phyloP scores from a whole-genome alignment of 768 basidiomycete genomes.

The Termitomyces sp. region DNA sequence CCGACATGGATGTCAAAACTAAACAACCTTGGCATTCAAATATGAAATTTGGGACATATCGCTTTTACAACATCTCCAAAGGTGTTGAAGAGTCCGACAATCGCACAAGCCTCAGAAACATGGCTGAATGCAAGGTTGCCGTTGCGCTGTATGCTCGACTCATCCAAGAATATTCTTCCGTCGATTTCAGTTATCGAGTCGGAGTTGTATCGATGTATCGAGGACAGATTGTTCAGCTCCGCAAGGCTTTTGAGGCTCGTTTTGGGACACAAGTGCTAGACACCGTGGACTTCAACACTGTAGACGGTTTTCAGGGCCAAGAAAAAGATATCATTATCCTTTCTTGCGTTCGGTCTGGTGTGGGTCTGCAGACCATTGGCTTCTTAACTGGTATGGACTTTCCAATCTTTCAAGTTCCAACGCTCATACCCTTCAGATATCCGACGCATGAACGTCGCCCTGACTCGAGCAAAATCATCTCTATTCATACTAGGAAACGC shows the following conservation, averaged over 20 bases:
- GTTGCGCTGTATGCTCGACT: slow-evolving; percentile 73
- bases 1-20: slow-evolving; percentile 81
- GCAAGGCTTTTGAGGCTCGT: slow-evolving; percentile 55
- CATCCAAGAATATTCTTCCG: slow-evolving; percentile 48
- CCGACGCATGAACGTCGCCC: slow-evolving; percentile 96
- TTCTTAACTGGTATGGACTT: slow-evolving; percentile 68
- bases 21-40: slow-evolving; percentile 80
- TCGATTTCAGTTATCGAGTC: slow-evolving; percentile 37
- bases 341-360: slow-evolving; percentile 92
- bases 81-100: slow-evolving; percentile 62
- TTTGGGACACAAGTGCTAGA: slow-evolving; percentile 69
- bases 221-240: slow-evolving; percentile 77
- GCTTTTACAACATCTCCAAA: slow-evolving; percentile 75
- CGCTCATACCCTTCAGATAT: slow-evolving; percentile 37
- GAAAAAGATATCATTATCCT: slow-evolving; percentile 98
- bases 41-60: slow-evolving; percentile 76
- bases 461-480: slow-evolving; percentile 94
- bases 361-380: slow-evolving; percentile 75
- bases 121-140: slow-evolving; percentile 66
- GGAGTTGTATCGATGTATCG: slow-evolving; percentile 91
- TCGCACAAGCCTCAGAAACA: slow-evolving; percentile 69
- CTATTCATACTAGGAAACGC: slow-evolving; percentile 91
- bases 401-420: not conserved
- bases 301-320: slow-evolving; percentile 98
- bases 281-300: slow-evolving; percentile 90